Evolutionary conservation across 352 stramenopile species (phyloP), one percentile per base, ranked within the genome.

Genomic region (Phytophthora ohioensis): DNA sequence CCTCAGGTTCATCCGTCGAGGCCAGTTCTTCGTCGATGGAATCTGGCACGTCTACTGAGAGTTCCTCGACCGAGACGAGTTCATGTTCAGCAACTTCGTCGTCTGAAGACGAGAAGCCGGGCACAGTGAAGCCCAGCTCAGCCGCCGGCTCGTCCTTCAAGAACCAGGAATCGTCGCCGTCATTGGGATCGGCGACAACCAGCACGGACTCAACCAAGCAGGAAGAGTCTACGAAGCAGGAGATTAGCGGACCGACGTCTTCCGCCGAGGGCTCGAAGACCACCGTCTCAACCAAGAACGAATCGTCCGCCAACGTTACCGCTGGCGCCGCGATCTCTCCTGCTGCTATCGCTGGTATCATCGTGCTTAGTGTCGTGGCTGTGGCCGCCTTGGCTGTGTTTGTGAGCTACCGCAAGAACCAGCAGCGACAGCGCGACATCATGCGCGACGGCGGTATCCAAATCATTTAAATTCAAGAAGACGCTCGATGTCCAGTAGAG

Each of bases 371-470:
- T 17, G 84, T 85, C n/a, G 84, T 87, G 42, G 73, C 77, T n/a
- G 65, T 91, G 35, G 84, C 82, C 1, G 82, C 73, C 43, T 48
- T 86, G 47, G 75, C 79, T 38, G 78, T 88, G 36, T 86, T 90
- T 47, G 64, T 83, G 17, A 90, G 85, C 73, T 92, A 93, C 73
- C 79, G 78, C 57, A 93, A 91, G 78, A 92, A 93, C 67, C 84
- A 93, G 76, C 69, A 87, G 58, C 81, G 82, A 57, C 83, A 93
- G 71, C 78, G 72, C 48, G 81, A 91, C 53, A 90, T 92, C 49
- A 88, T 92, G 80, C 78, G 85, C 64, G 84, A 91, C 38, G 71
- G 75, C 49, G 65, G 73, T 27, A 74, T 80, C 67, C 57, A 83
- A 38, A 48, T 76, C 58, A 72, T 79, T 67, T 83, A 80, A 30